These are phyloP conservation scores for Diaporthe batatas DNA, from an alignment of 2,329 filamentous ascomycete species.

Conservation along the genomic window DNA sequence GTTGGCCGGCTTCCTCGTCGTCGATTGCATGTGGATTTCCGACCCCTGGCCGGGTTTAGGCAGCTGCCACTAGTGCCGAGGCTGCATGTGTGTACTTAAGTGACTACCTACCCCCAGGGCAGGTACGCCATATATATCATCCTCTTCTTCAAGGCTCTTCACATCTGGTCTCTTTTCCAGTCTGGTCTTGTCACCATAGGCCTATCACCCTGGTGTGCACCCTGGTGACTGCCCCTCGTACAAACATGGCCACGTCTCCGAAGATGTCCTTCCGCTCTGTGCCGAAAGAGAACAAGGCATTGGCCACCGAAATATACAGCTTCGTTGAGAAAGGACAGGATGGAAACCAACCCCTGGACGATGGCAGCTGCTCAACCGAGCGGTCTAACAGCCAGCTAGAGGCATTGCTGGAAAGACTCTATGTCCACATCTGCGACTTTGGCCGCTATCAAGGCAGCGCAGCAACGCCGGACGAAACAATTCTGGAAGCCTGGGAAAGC, in stretches of 20 bases:
- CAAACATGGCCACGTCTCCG: background rate
- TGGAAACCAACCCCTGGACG: no score
- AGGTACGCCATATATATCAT: no score
- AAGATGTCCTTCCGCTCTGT: constrained; percentile 10
- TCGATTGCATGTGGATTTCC: no score
- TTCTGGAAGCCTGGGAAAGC: constrained; percentile 36
- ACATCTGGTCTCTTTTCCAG: background rate
- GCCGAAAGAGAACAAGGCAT: background rate
- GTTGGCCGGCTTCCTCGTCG: no score
- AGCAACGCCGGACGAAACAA: constrained; percentile 9
- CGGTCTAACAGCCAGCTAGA: background rate
- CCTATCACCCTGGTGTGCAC: no score
- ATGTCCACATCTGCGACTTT: constrained; percentile 20
- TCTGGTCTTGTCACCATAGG: background rate
- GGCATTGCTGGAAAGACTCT: constrained; percentile 12
- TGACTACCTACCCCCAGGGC: no score
- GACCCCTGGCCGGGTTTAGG: background rate
- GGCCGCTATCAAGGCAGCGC: constrained; percentile 55
- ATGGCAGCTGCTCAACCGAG: no score
- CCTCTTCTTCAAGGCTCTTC: no score
- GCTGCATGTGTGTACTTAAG: background rate
- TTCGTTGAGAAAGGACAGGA: background rate
- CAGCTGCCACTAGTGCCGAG: constrained; percentile 8
- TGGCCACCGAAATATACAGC: constrained; percentile 6
- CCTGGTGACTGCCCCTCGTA: background rate